Evolutionary conservation across 2,329 filamentous ascomycete genomes (phyloP), one percentile per base, ranked within the genome.

Genomic region (Camptophora hylomeconis): DNA sequence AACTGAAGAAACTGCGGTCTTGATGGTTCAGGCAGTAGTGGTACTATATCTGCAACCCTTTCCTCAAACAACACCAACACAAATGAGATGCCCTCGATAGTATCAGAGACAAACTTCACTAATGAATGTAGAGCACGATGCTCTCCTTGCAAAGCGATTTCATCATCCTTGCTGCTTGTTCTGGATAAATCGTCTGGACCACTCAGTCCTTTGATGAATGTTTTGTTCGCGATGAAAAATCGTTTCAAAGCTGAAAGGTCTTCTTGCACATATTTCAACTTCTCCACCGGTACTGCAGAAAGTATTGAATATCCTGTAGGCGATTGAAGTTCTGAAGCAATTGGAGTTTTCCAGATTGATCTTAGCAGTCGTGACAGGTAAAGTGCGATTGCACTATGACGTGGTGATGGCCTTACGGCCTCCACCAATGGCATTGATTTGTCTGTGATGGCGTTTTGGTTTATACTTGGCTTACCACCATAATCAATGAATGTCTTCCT

Each of bases 1-100:
- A 98, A 66, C 19, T 76, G 69, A 34, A 72, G 68, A 29, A 92
- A 72, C 35, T 74, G 69, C 39, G 75, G 66, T 35, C 77, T 76
- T 1, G 76, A 68, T 0, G 66, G 57, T 3, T 80, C 77, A 5
- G 84, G 74, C 4, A 98, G 63, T 4, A 80, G 67, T 4, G 74
- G 61, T 40, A 86, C 76, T 25, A 95, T 93, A 37, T 98, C 87
- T 23, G 83, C 74, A 4, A 94, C 75, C 7, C 80, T 75, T 61
- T 98, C 87, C 41, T 95, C 87, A 37, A 95, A 95, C 1, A 98
- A 66, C 49, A 94, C 89, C 13, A 87, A 67, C 3, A 94, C 83
- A 45, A 98, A 98, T 0, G 87, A 92, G 28, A 98, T 93, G 3
- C 89, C 89, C 52, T 98, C 89, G 5, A 89, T 86, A 20, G 94